Evolutionary conservation across 441 rosid species (phyloP).

Genomic region (Codiaeum variegatum): DNA sequence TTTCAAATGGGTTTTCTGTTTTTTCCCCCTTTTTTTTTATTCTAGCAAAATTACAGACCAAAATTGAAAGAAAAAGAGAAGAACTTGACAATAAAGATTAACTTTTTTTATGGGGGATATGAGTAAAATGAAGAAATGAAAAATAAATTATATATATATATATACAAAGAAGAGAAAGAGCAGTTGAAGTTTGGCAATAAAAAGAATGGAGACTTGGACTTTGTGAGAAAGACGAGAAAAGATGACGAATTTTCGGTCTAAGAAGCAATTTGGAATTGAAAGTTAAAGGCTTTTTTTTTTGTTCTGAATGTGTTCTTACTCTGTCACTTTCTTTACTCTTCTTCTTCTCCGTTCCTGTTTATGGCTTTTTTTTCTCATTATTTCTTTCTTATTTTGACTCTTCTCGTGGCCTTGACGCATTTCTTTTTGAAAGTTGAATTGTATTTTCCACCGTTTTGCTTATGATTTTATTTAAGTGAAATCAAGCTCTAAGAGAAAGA

Average conservation of each 20-base stretch:
- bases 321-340: background rate
- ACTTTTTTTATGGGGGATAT: background rate
- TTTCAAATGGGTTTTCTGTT: background rate
- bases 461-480: too few relatives aligned
- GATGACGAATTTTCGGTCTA: slow-evolving; percentile 28
- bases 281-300: background rate
- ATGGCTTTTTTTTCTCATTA: background rate
- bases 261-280: background rate
- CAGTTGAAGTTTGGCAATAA: slow-evolving; percentile 1
- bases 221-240: slow-evolving; percentile 12
- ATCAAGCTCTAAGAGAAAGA: too few relatives aligned
- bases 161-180: slow-evolving; percentile 12
- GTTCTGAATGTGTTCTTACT: background rate
- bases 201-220: slow-evolving; percentile 22
- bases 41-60: background rate
- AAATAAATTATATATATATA: background rate
- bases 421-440: slow-evolving; percentile 8
- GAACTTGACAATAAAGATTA: background rate
- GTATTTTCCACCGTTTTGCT: background rate
- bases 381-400: slow-evolving; percentile 15
- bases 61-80: background rate
- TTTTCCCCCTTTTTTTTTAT: too few relatives aligned
- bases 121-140: background rate
- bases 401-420: slow-evolving; percentile 1
- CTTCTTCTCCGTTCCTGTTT: background rate